A percentile compares a stretch with the other conserved stretches of the same genome.
phyloP scores from a whole-genome alignment of 2,329 filamentous ascomycete species.

The Fusarium hainanense region DNA sequence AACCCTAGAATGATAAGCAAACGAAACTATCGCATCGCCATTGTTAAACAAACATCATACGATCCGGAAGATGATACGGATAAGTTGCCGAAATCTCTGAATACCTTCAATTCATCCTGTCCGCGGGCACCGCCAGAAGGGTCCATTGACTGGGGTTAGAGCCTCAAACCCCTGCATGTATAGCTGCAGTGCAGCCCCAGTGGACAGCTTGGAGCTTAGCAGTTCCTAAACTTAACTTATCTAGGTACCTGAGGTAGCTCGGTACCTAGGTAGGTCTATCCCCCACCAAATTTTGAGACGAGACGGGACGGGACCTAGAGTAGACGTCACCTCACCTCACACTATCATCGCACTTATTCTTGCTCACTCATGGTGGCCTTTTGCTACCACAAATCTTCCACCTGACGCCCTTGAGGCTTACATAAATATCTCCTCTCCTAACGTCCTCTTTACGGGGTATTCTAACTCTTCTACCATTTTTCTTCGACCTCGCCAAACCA shows the following conservation, averaged over 20 bases:
- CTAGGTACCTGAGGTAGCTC: not conserved
- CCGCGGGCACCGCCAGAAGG: conserved; percentile 13
- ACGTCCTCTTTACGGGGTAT: not conserved
- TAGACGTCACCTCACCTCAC: conserved; percentile 21
- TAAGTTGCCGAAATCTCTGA: not conserved
- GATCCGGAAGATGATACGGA: not conserved
- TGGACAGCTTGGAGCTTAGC: conserved; percentile 7
- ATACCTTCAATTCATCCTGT: not conserved
- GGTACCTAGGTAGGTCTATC: conserved; percentile 7
- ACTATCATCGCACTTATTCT: conserved; percentile 21
- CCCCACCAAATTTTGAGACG: conserved; percentile 33
- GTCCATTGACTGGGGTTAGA: conserved; percentile 31
- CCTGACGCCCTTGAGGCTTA: conserved; percentile 22
- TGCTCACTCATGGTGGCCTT: conserved; percentile 10
- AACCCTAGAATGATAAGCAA: not conserved
- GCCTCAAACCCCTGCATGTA: conserved; percentile 25
- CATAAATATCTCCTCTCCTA: conserved; percentile 1
- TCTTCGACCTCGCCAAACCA: not conserved
- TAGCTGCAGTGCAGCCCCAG: conserved; percentile 6
- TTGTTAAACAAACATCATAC: not conserved
- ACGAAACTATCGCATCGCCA: not conserved
- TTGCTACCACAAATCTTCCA: conserved; percentile 9
- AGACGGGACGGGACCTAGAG: conserved; percentile 17
- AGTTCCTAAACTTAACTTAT: conserved; percentile 23
- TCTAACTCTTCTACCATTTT: not conserved